phyloP scores from a whole-genome alignment of 768 basidiomycete genomes.

The Russula olivacea region DNA sequence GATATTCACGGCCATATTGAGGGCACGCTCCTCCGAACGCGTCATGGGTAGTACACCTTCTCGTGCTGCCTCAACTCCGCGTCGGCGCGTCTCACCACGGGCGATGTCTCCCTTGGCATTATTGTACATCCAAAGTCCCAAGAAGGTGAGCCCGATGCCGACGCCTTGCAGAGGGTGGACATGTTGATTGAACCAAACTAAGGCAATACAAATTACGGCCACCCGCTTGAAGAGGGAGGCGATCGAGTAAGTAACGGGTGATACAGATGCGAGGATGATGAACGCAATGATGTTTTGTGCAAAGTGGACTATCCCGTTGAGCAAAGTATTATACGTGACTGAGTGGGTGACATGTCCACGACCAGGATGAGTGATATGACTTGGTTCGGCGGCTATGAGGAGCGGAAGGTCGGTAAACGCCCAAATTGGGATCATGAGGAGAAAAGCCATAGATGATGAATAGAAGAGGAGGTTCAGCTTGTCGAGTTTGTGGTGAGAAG shows the following conservation, averaged over 20 bases:
- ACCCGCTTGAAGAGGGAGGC: constrained; percentile 97
- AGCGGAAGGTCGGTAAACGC: constrained; percentile 76
- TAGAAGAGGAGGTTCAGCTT: constrained; percentile 95
- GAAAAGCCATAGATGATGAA: constrained; percentile 89
- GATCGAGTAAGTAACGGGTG: constrained; percentile 98
- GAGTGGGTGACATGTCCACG: constrained; percentile 51
- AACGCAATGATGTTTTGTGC: constrained; percentile 98
- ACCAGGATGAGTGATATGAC: constrained; percentile 41
- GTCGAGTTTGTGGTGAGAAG: constrained; percentile 74
- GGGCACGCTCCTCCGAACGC: constrained; percentile 46
- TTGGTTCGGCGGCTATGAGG: constrained; percentile 46
- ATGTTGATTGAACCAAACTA: constrained; percentile 90
- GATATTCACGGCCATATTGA: constrained; percentile 42
- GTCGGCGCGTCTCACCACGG: constrained; percentile 83
- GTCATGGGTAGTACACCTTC: constrained; percentile 66
- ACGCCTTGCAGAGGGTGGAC: constrained; percentile 79
- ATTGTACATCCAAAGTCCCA: constrained; percentile 95
- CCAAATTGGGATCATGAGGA: constrained; percentile 97
- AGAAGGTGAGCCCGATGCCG: constrained; percentile 87
- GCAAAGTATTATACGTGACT: constrained; percentile 75
- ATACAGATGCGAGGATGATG: constrained; percentile 89
- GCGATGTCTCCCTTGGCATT: constrained; percentile 89
- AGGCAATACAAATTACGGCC: constrained; percentile 95
- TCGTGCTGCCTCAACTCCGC: constrained; percentile 65
- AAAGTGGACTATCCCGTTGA: constrained; percentile 96